These are phyloP conservation scores for Arthrobotrys sphaeroides DNA, from an alignment of 2,329 filamentous ascomycete species.

Conservation along the genomic window DNA sequence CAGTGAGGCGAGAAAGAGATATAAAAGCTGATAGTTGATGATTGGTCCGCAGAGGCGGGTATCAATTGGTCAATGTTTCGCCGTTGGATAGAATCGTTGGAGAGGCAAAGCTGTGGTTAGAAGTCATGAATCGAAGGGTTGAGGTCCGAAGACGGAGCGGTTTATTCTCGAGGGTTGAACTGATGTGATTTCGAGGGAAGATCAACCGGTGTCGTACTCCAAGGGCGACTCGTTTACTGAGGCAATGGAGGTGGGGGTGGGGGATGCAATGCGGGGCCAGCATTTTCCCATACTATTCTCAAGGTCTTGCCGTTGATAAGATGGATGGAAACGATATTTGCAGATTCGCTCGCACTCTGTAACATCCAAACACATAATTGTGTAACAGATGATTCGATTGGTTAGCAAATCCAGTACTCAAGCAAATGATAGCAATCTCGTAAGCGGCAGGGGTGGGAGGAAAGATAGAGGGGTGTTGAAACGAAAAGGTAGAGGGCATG, in stretches of 20 bases:
- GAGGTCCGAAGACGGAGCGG: background rate
- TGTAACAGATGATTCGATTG: slow-evolving; percentile 24
- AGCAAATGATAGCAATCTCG: background rate
- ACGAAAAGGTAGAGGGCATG: slow-evolving; percentile 23
- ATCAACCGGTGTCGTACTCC: background rate
- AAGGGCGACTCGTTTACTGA: slow-evolving; percentile 28
- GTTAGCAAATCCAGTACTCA: slow-evolving; percentile 44
- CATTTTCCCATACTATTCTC: slow-evolving; percentile 54
- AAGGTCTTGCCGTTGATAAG: slow-evolving; percentile 53
- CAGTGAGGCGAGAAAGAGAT: background rate
- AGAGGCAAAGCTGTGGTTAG: background rate
- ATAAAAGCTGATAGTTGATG: background rate
- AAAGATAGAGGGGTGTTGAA: slow-evolving; percentile 10
- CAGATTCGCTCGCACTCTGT: slow-evolving; percentile 54
- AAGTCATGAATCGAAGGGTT: background rate
- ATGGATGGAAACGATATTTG: slow-evolving; percentile 53
- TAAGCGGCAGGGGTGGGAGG: background rate
- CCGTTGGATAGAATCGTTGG: background rate
- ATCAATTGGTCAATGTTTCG: background rate
- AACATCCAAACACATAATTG: slow-evolving; percentile 17
- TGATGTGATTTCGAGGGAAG: background rate
- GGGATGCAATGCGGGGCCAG: slow-evolving; percentile 46
- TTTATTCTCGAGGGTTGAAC: background rate
- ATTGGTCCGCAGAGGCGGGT: background rate
- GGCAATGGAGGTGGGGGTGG: slow-evolving; percentile 50